Conservation (phyloP, 1,284 basidiomycete species). For the Ganoderma resinaceum region DNA sequence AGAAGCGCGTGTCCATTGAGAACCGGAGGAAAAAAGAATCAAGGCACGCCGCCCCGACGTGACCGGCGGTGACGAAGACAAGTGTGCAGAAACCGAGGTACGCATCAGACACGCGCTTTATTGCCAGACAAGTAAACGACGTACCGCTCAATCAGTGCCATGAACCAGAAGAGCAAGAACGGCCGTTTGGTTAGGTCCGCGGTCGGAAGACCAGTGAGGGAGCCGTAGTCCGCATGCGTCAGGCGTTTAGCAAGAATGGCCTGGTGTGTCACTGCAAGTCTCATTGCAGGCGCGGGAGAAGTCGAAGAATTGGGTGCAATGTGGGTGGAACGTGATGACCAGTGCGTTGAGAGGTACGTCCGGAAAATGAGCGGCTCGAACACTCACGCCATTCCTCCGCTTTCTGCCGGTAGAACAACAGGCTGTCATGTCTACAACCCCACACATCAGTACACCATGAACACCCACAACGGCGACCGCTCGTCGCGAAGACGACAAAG, state of each 20-base stretch:
- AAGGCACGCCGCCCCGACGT: slow-evolving; percentile 9
- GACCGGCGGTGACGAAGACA: slow-evolving; percentile 11
- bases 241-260: slow-evolving; percentile 64
- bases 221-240: slow-evolving; percentile 60
- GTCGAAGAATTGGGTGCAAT: not conserved
- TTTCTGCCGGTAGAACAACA: slow-evolving; percentile 66
- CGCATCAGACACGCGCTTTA: slow-evolving; percentile 25
- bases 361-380: slow-evolving; percentile 16
- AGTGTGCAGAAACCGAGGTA: slow-evolving; percentile 1
- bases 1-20: slow-evolving; percentile 7
- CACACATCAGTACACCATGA: slow-evolving; percentile 28
- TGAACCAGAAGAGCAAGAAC: slow-evolving; percentile 81
- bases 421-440: slow-evolving; percentile 52
- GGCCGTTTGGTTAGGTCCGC: slow-evolving; percentile 56
- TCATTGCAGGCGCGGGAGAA: slow-evolving; percentile 14
- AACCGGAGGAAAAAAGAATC: not conserved
- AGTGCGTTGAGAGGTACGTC: slow-evolving; percentile 13
- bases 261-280: slow-evolving; percentile 64
- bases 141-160: slow-evolving; percentile 73
- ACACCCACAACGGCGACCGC: slow-evolving; percentile 27
- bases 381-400: slow-evolving; percentile 78
- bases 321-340: slow-evolving; percentile 18
- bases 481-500: slow-evolving; percentile 10
- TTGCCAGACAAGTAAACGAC: slow-evolving; percentile 24
- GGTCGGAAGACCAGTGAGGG: slow-evolving; percentile 66